A percentile compares a stretch with the other conserved stretches of the same genome.
Evolutionary conservation across 805 yeast species (phyloP).

Genomic region (Yarrowia hollandica): DNA sequence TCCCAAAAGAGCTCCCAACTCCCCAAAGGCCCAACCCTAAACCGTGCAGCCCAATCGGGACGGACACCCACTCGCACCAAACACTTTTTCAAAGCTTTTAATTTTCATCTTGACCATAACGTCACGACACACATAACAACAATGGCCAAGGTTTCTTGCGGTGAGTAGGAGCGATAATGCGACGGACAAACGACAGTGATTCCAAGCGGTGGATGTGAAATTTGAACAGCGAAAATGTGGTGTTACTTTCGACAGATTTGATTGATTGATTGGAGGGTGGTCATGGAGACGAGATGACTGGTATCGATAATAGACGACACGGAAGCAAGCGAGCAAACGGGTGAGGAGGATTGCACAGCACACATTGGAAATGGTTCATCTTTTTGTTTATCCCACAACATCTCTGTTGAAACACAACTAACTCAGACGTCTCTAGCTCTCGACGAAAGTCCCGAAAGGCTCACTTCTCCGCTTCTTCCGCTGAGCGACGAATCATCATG

Average conservation of each 20-base stretch:
- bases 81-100: conserved; percentile 25
- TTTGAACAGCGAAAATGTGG: no score
- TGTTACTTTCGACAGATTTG: no score
- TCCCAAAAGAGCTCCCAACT: conserved; percentile 16
- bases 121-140: conserved; percentile 36
- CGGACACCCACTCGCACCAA: conserved; percentile 12
- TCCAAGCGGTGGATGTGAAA: background rate
- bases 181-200: background rate
- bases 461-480: conserved; percentile 97
- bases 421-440: conserved; percentile 93
- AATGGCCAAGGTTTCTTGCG: conserved; percentile 67
- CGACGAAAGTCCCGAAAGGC: conserved; percentile 99
- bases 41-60: conserved; percentile 9
- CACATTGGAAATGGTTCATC: no score
- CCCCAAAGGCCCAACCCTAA: conserved; percentile 13
- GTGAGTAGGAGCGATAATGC: conserved; percentile 41
- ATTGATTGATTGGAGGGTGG: no score
- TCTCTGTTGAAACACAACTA: background rate
- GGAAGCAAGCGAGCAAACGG: no score
- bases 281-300: no score
- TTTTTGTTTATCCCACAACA: no score
- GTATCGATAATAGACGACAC: no score
- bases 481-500: conserved; percentile 89
- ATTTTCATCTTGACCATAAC: conserved; percentile 27
- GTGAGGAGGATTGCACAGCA: no score